Percentiles rank a stretch among this genome's conserved stretches.
Evolutionary conservation across 106 monocot species (phyloP).

Genomic region (Allium fistulosum): DNA sequence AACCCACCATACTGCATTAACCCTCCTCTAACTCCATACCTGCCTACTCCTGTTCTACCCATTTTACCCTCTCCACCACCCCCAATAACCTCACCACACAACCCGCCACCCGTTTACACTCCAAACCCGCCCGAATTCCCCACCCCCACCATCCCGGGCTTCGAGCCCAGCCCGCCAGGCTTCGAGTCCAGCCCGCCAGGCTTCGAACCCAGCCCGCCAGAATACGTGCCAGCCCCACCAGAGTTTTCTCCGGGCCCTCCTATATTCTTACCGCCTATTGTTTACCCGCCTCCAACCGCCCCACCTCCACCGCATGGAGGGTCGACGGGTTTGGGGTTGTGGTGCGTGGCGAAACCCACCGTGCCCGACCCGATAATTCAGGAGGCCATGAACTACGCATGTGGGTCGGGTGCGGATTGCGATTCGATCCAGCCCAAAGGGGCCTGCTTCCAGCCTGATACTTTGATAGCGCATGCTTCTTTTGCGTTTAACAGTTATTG

Average conservation of each 20-base stretch:
- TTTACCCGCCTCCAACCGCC: slow-evolving; percentile 44
- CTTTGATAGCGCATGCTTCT: slow-evolving; percentile 54
- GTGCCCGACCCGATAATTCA: slow-evolving; percentile 67
- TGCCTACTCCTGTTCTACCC: slow-evolving; percentile 14
- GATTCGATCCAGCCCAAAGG: slow-evolving; percentile 49
- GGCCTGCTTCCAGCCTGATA: slow-evolving; percentile 52
- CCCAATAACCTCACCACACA: neutral
- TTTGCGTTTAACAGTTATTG: slow-evolving; percentile 79
- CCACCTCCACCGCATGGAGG: slow-evolving; percentile 23
- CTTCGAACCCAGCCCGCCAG: slow-evolving; percentile 12
- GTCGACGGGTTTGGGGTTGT: slow-evolving; percentile 7
- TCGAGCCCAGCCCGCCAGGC: slow-evolving; percentile 6
- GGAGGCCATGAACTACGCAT: slow-evolving; percentile 77
- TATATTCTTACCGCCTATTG: slow-evolving; percentile 38
- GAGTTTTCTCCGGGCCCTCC: slow-evolving; percentile 19
- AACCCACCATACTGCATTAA: slow-evolving; percentile 33
- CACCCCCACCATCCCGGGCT: slow-evolving; percentile 10
- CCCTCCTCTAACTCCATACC: slow-evolving; percentile 19
- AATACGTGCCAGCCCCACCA: slow-evolving; percentile 16
- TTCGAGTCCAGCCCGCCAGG: slow-evolving; percentile 8
- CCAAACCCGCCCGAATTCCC: slow-evolving; percentile 8
- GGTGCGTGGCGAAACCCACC: slow-evolving; percentile 76
- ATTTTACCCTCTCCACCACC: slow-evolving; percentile 4
- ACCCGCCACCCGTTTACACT: neutral
- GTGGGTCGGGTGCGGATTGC: slow-evolving; percentile 65